phyloP scores from a whole-genome alignment of 768 basidiomycete genomes.

The Neoboletus magnificus region DNA sequence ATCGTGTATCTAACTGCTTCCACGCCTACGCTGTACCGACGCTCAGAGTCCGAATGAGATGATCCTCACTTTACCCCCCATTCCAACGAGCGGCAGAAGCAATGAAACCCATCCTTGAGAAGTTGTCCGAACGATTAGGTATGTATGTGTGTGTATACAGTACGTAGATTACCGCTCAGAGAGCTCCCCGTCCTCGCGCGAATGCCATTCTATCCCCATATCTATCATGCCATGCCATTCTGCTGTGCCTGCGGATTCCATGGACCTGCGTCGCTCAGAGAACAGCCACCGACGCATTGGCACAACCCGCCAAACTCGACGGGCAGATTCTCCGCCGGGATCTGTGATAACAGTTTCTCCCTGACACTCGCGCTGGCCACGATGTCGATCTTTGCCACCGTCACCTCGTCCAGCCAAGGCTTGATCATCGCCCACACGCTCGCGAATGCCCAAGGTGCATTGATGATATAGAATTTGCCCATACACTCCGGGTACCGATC shows the following conservation, averaged over 20 bases:
- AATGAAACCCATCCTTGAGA: slow-evolving; percentile 4
- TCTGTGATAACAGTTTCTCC: slow-evolving; percentile 75
- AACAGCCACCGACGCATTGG: slow-evolving; percentile 75
- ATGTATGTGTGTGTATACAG: slow-evolving; percentile 31
- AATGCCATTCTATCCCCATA: neutral
- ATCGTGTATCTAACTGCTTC: neutral
- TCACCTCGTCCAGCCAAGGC: slow-evolving; percentile 93
- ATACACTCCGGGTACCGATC: slow-evolving; percentile 90
- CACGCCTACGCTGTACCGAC: neutral
- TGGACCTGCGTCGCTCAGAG: slow-evolving; percentile 85
- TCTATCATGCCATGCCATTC: slow-evolving; percentile 24
- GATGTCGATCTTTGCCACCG: slow-evolving; percentile 92
- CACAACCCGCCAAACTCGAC: slow-evolving; percentile 83
- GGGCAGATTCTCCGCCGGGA: slow-evolving; percentile 80
- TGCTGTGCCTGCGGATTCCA: slow-evolving; percentile 54
- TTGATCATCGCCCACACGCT: slow-evolving; percentile 88
- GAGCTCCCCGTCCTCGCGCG: neutral
- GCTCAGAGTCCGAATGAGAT: neutral
- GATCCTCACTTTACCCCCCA: neutral
- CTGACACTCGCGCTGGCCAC: slow-evolving; percentile 65
- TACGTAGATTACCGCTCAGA: slow-evolving; percentile 29
- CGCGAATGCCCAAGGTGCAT: slow-evolving; percentile 90
- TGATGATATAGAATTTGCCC: slow-evolving; percentile 99
- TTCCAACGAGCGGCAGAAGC: neutral
- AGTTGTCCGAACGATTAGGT: slow-evolving; percentile 27